phyloP scores from a whole-genome alignment of 2,329 filamentous ascomycete species.

The Hortaea werneckii region DNA sequence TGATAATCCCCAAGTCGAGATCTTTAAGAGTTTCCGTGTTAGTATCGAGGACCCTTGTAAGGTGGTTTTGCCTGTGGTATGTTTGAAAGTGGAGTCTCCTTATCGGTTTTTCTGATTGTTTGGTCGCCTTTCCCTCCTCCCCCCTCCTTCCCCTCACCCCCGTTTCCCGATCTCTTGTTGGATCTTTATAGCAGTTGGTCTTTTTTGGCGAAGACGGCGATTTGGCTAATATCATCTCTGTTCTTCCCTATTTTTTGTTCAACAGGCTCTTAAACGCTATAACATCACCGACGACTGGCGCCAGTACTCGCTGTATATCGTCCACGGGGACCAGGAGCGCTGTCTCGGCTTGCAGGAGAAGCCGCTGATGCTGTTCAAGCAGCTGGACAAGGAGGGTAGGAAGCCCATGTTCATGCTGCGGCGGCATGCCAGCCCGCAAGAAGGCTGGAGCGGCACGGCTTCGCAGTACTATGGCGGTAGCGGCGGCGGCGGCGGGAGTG shows the following conservation, averaged over 20 bases:
- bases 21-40: conserved; percentile 97
- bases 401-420: conserved; percentile 99
- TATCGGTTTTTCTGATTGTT: neutral
- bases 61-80: conserved; percentile 75
- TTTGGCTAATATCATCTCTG: too few relatives aligned
- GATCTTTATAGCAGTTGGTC: too few relatives aligned
- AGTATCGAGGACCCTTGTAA: conserved; percentile 97
- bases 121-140: neutral
- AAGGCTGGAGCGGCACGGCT: conserved; percentile 21
- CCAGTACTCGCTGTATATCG: conserved; percentile 94
- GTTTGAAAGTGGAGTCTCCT: conserved; percentile 3
- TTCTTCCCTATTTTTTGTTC: neutral
- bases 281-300: conserved; percentile 97
- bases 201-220: too few relatives aligned
- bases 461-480: neutral
- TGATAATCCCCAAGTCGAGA: conserved; percentile 60
- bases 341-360: conserved; percentile 88
- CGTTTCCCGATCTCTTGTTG: neutral
- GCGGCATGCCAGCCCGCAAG: conserved; percentile 44
- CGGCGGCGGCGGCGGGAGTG: neutral
- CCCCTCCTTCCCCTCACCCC: neutral
- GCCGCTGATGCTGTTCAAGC: conserved; percentile 91
- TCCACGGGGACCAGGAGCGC: conserved; percentile 95
- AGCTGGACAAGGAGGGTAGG: conserved; percentile 89
- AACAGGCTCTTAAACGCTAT: conserved; percentile 78